Base-by-base conservation (phyloP, 2,329 filamentous ascomycete species). In the Pseudogymnoascus sp. region DNA sequence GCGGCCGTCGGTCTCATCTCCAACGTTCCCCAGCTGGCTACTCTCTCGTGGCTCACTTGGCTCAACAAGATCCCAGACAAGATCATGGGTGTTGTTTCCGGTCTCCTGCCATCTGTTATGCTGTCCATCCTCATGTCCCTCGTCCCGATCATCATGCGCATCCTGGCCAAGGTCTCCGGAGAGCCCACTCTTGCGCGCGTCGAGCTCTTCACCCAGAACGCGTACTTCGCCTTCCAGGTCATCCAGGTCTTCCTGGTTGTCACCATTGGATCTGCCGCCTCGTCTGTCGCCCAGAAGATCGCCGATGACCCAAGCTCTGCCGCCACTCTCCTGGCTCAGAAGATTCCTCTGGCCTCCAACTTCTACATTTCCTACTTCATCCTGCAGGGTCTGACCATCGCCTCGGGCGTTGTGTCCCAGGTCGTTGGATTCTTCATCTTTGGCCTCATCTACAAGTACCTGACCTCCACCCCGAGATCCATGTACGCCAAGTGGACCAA, bases 361-460 rank as follows among this genome's bases (percentile, higher is more conserved):
- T 96, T 97, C 73, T 99, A 97, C 75, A 88, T 97, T 19, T 91
- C 89, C 0, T 99, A 97, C 77, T 96, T 99, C 68, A 85, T 97
- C 33, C 84, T 99, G 2, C 95, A 97, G 75, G 96, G 93, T 35
- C 76, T 97, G 64, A 88, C 88, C 1, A 86, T 93, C 65, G 89
- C 91, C 3, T 83, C 90, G 0, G 84, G 87, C 56, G 83, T 89
- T 1, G 76, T 97, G 4, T 80, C 96, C 2, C 91, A 96, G 69
- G 82, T 89, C 56, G 79, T 77, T 19, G 91, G 91, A 15, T 82
- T 97, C 60, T 75, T 93, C 56, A 75, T 96, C 31, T 90, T 89
- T 72, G 85, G 86, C 60, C 72, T 96, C 5, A 78, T 93, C 56
- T 90, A 92, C 74, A 89, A 86, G 69, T 79, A 90, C 66, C 79